Evolutionary conservation across 1,284 basidiomycete genomes (phyloP).

Genomic region (Melampsora larici-populina): DNA sequence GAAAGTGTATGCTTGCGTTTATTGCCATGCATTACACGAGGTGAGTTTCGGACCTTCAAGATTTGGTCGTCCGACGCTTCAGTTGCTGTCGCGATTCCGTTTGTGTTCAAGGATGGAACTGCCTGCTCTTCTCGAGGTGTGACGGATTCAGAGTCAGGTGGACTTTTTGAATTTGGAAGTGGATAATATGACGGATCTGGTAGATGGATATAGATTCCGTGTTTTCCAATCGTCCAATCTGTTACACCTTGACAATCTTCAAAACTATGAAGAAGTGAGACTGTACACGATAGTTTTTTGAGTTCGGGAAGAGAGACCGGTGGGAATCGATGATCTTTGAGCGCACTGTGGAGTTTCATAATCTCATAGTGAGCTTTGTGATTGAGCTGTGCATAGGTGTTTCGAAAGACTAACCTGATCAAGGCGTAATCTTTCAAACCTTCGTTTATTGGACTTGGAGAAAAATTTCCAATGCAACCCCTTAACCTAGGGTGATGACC

Average conservation of each 20-base stretch:
- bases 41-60: constrained; percentile 25
- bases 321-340: constrained; percentile 59
- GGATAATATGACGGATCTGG: constrained; percentile 67
- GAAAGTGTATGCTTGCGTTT: constrained; percentile 64
- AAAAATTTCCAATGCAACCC: constrained; percentile 94
- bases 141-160: constrained; percentile 58
- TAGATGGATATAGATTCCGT: constrained; percentile 88
- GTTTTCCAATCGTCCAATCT: constrained; percentile 85
- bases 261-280: constrained; percentile 89
- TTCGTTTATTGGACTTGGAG: constrained; percentile 68
- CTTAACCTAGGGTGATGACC: constrained; percentile 63
- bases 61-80: constrained; percentile 9
- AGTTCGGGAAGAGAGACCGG: constrained; percentile 74
- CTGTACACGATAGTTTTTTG: constrained; percentile 74
- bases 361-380: constrained; percentile 49
- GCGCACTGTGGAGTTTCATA: constrained; percentile 55
- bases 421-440: constrained; percentile 86
- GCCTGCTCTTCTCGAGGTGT: constrained; percentile 62
- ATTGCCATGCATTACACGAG: constrained; percentile 54
- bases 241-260: constrained; percentile 79
- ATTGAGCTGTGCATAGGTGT: background rate
- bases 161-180: constrained; percentile 60
- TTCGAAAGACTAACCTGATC: constrained; percentile 60
- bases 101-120: background rate
- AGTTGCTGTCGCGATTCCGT: background rate